Percentiles rank a stretch among this genome's conserved stretches.
These are phyloP conservation scores for Torrubiellomyces zombiae DNA, from an alignment of 2,329 filamentous ascomycete genomes.

Conservation along the genomic window DNA sequence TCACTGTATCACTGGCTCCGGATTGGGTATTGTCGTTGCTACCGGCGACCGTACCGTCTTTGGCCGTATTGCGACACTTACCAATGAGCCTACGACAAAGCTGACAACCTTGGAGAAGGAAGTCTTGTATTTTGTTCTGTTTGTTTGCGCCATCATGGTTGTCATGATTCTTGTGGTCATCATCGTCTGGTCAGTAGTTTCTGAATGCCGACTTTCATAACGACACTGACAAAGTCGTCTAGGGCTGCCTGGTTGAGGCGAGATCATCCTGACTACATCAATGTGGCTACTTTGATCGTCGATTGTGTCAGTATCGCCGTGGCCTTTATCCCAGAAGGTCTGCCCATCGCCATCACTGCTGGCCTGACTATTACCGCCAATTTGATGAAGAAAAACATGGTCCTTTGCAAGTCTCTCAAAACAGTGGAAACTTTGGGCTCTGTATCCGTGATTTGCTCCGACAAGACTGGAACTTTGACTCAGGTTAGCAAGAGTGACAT, in stretches of 20 bases:
- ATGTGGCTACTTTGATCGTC: constrained; percentile 55
- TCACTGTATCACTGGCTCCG: constrained; percentile 54
- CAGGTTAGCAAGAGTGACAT: constrained; percentile 17
- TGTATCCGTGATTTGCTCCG: constrained; percentile 58
- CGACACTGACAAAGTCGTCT: too few species aligned
- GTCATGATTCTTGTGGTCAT: constrained; percentile 48
- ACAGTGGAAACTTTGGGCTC: constrained; percentile 62
- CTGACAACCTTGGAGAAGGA: constrained; percentile 57
- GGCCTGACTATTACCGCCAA: constrained; percentile 62
- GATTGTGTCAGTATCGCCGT: constrained; percentile 56
- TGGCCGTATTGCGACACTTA: constrained; percentile 57
- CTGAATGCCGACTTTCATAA: too few species aligned
- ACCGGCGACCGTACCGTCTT: constrained; percentile 62
- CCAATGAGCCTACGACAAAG: constrained; percentile 49
- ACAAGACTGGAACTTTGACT: constrained; percentile 60
- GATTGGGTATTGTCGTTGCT: constrained; percentile 50
- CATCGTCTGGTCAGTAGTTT: constrained; percentile 39
- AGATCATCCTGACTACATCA: constrained; percentile 53
- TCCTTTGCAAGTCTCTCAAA: constrained; percentile 65
- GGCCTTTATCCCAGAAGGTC: constrained; percentile 60
- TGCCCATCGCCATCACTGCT: constrained; percentile 53
- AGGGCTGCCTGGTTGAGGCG: constrained; percentile 56
- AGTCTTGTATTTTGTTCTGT: constrained; percentile 52
- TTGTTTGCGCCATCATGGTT: constrained; percentile 53
- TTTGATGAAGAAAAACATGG: constrained; percentile 60